These are phyloP conservation scores for Claviceps capensis DNA, from an alignment of 2,329 filamentous ascomycete species.

Conservation along the genomic window DNA sequence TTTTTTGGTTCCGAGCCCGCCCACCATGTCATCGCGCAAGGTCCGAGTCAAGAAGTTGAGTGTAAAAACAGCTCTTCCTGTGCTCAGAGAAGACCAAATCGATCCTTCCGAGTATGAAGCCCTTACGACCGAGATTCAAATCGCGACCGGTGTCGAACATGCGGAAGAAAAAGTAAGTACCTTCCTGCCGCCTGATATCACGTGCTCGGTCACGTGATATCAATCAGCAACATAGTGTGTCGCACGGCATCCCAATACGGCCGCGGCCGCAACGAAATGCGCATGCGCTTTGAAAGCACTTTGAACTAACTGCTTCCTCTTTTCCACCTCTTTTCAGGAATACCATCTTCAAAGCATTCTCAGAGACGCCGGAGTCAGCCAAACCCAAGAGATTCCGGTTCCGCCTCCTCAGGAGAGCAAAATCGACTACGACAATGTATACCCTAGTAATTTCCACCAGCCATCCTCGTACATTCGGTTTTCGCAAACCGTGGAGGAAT, in stretches of 20 bases:
- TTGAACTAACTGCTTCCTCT: not conserved
- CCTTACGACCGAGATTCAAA: conserved; percentile 68
- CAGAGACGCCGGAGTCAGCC: conserved; percentile 39
- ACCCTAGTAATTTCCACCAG: conserved; percentile 65
- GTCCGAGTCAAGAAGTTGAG: conserved; percentile 84
- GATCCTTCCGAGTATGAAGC: conserved; percentile 77
- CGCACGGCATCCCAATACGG: not conserved
- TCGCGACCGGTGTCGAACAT: conserved; percentile 94
- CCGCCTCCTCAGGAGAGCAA: conserved; percentile 49
- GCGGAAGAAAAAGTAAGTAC: conserved; percentile 88
- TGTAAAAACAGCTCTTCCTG: conserved; percentile 73
- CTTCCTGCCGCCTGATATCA: conserved; percentile 27
- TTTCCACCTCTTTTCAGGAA: conserved; percentile 47
- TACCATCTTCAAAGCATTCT: conserved; percentile 83
- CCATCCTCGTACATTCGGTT: conserved; percentile 93
- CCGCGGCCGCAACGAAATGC: not conserved
- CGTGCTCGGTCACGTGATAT: conserved; percentile 35
- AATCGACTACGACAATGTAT: conserved; percentile 80
- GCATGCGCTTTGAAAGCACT: not conserved
- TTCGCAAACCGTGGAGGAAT: conserved; percentile 96
- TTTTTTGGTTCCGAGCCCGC: conserved; percentile 13
- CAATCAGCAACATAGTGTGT: not conserved
- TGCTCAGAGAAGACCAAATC: conserved; percentile 83
- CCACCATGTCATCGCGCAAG: conserved; percentile 50
- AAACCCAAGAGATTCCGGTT: conserved; percentile 50